Evolutionary conservation across 2,329 filamentous ascomycete genomes (phyloP).

Genomic region (Aspergillus pseudoterreus): DNA sequence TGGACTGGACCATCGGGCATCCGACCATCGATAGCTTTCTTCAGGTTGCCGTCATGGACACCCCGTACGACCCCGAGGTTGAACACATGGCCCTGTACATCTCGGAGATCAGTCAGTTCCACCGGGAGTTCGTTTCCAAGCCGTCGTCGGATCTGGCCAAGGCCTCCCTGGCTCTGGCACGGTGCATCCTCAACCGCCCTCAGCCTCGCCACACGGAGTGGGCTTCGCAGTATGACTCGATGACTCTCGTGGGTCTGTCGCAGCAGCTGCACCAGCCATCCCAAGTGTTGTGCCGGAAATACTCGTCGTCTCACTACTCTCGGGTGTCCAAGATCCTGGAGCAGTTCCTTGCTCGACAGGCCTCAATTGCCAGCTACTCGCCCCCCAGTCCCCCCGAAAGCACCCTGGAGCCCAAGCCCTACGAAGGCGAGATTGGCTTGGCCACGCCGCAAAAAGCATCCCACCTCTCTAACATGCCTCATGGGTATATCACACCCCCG

Average conservation of each 20-base stretch:
- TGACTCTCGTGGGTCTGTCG: constrained; percentile 57
- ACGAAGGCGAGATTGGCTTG: constrained; percentile 39
- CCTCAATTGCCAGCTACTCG: constrained; percentile 49
- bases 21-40: constrained; percentile 94
- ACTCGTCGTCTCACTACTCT: constrained; percentile 63
- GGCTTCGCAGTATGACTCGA: constrained; percentile 55
- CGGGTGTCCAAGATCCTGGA: constrained; percentile 63
- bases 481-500: constrained; percentile 47
- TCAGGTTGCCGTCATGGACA: constrained; percentile 77
- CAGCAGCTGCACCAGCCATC: constrained; percentile 66
- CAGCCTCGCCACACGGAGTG: constrained; percentile 74
- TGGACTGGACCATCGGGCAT: constrained; percentile 94
- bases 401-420: constrained; percentile 37
- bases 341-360: constrained; percentile 63
- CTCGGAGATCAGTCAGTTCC: constrained; percentile 90
- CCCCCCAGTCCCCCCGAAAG: constrained; percentile 39
- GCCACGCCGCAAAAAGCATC: constrained; percentile 40
- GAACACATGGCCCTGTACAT: constrained; percentile 95
- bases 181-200: constrained; percentile 77
- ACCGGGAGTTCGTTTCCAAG: constrained; percentile 93
- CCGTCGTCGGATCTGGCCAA: constrained; percentile 87
- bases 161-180: constrained; percentile 77
- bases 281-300: constrained; percentile 64
- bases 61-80: constrained; percentile 73
- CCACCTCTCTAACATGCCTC: constrained; percentile 31